These are phyloP conservation scores for Penicillium diatomitis DNA, from an alignment of 495 filamentous ascomycete species.

Conservation along the genomic window DNA sequence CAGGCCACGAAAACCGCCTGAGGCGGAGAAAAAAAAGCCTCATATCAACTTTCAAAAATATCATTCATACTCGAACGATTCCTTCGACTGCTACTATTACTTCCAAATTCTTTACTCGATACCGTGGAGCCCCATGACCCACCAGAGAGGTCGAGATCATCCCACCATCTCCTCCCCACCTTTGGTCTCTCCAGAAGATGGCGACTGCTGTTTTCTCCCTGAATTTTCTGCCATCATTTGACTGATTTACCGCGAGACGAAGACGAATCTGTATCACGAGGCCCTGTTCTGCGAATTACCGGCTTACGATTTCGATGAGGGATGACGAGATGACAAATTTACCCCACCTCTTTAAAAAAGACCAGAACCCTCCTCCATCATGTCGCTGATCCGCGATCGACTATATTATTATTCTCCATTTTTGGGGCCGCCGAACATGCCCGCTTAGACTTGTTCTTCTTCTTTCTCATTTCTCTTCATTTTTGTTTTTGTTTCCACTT, in stretches of 20 bases:
- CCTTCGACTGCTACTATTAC: neutral
- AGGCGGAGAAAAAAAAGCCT: too few species aligned
- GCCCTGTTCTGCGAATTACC: conserved; percentile 36
- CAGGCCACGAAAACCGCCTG: too few species aligned
- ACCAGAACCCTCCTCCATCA: conserved; percentile 31
- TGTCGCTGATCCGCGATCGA: conserved; percentile 29
- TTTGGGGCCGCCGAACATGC: conserved; percentile 13
- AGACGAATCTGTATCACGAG: conserved; percentile 42
- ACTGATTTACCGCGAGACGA: conserved; percentile 40
- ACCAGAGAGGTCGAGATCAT: neutral
- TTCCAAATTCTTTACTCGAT: neutral
- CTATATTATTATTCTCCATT: neutral
- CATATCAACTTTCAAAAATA: too few species aligned
- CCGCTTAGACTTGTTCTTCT: conserved; percentile 40
- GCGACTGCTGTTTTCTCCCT: conserved; percentile 11
- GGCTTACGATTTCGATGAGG: conserved; percentile 47
- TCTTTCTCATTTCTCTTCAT: conserved; percentile 8
- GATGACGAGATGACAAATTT: conserved; percentile 44
- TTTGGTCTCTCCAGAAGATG: conserved; percentile 18
- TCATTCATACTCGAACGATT: too few species aligned
- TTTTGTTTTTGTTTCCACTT: too few species aligned
- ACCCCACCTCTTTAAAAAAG: conserved; percentile 26
- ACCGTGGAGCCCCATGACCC: neutral
- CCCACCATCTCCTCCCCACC: neutral
- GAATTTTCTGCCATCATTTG: conserved; percentile 25